Evolutionary conservation across 495 filamentous ascomycete genomes (phyloP).

Genomic region (Aspergillus cristatus): DNA sequence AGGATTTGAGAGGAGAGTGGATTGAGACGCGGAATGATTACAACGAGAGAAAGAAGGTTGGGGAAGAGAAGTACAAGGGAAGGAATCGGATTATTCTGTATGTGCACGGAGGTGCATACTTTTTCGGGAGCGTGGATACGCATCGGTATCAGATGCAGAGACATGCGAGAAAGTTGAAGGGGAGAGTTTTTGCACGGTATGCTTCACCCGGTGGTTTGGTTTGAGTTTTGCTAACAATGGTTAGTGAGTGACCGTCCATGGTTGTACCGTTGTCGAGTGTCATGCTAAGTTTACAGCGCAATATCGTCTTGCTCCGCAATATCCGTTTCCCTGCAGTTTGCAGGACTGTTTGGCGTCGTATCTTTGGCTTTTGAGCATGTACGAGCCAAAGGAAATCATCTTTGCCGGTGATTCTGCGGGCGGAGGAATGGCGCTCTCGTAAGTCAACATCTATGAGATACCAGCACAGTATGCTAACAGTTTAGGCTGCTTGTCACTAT

Average conservation of each 20-base stretch:
- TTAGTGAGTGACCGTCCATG: constrained; percentile 23
- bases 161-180: constrained; percentile 87
- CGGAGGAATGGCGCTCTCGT: constrained; percentile 72
- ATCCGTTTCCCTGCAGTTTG: constrained; percentile 86
- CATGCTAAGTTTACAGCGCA: constrained; percentile 46
- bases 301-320: constrained; percentile 87
- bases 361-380: constrained; percentile 62
- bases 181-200: constrained; percentile 69
- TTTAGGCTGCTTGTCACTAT: constrained; percentile 67
- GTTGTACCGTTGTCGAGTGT: no score
- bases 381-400: constrained; percentile 70
- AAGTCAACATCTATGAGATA: no score
- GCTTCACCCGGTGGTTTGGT: constrained; percentile 1
- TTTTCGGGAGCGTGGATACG: constrained; percentile 87
- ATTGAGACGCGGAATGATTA: constrained; percentile 88
- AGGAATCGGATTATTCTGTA: constrained; percentile 82
- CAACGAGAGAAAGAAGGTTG: constrained; percentile 51
- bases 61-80: constrained; percentile 17
- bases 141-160: constrained; percentile 95
- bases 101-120: constrained; percentile 77
- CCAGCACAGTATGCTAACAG: no score
- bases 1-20: constrained; percentile 74
- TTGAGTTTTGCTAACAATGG: constrained; percentile 13
- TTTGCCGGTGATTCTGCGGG: constrained; percentile 87
- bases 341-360: constrained; percentile 85